A percentile compares a stretch with the other conserved stretches of the same genome.
Evolutionary conservation across 2,329 filamentous ascomycete genomes (phyloP).

Genomic region (Cytospora piceicola): DNA sequence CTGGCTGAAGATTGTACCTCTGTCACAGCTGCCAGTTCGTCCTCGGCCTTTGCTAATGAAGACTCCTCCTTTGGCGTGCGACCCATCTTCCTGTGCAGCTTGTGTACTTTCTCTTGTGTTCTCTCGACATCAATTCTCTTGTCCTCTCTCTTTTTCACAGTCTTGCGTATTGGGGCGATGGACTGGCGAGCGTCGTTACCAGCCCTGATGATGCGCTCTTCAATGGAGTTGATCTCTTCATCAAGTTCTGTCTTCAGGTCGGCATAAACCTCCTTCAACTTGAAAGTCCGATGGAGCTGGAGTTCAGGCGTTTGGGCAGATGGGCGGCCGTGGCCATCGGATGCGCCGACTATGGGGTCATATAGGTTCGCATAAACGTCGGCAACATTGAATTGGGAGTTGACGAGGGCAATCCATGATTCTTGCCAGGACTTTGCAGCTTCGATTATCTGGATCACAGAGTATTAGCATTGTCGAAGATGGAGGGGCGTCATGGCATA

Average conservation of each 20-base stretch:
- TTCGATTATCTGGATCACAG: conserved; percentile 67
- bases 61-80: conserved; percentile 75
- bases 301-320: conserved; percentile 63
- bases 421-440: conserved; percentile 78
- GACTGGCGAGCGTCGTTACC: conserved; percentile 70
- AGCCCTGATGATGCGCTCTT: conserved; percentile 70
- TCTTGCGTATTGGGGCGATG: conserved; percentile 75
- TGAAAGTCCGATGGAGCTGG: conserved; percentile 66
- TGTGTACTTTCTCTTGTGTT: conserved; percentile 71
- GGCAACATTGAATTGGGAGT: conserved; percentile 67
- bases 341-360: conserved; percentile 72
- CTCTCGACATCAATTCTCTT: conserved; percentile 82
- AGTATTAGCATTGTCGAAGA: neutral
- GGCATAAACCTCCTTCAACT: conserved; percentile 68
- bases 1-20: conserved; percentile 51
- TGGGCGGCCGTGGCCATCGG: conserved; percentile 58
- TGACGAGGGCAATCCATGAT: conserved; percentile 74
- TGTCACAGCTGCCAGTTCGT: conserved; percentile 66
- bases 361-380: conserved; percentile 74
- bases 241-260: conserved; percentile 73
- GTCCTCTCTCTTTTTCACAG: conserved; percentile 83
- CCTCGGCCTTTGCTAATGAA: conserved; percentile 70
- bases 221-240: conserved; percentile 72
- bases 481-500: neutral
- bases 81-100: conserved; percentile 69